Base-by-base conservation (phyloP, 352 stramenopile species). In the Peronospora farinosa region DNA sequence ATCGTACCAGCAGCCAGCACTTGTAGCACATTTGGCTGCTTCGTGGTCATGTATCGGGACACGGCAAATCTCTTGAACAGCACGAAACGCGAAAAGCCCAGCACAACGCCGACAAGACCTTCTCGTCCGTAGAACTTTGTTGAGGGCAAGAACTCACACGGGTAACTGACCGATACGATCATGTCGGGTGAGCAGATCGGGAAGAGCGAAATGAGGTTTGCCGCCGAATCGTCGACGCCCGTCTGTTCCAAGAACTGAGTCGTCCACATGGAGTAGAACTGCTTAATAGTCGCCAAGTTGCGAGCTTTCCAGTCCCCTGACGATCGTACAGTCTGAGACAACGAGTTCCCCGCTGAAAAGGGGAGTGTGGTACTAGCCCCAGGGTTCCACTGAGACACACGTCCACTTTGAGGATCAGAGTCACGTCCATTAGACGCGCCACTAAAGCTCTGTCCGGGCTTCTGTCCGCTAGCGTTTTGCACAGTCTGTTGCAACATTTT, bases 181-280 rank as follows among this genome's bases (percentile, higher is more conserved):
- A 93, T 88, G 46, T 93, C 82, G 5, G 78, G 79, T 0, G 82
- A 87, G 54, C 82, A 93, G 32, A 93, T 72, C 11, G 82, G 78
- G 43, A 93, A 93, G 3, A 93, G 64, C 25, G 68, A 64, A 33
- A 93, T 67, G 39, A 93, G 59, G 50, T 86, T 84, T 2, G 65
- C 50, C 1, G 78, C 73, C 13, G 74, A 78, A 48, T 82, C 72
- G 37, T 75, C 69, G 6, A 69, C 67, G 15, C 74, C 66, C 5
- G 60, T 76, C 30, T 83, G 70, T 31, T 87, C 75, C 3, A 86
- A 38, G 40, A 90, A 85, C 54, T 88, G 76, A 6, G 75, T 72
- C 31, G 74, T 80, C 79, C 79, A 93, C 51, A 90, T 68, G 21
- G 69, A 59, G 56, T 93, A 93, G 47, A 91, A 93, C 52, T 93